Evolutionary conservation across 257 asterid genomes (phyloP).

Genomic region (Penstemon eatonii): DNA sequence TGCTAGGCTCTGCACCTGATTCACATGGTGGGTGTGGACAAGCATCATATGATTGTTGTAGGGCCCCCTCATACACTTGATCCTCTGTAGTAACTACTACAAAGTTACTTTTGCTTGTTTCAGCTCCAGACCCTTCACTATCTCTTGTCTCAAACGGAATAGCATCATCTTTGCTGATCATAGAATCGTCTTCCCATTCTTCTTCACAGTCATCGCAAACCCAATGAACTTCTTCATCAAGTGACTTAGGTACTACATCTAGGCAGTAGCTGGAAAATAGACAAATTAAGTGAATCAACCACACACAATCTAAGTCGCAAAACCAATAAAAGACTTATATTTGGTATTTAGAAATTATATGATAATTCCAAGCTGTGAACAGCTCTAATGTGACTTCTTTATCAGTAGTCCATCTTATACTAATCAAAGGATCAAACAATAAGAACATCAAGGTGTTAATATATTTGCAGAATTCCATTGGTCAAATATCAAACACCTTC

Average conservation of each 20-base stretch:
- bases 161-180: not conserved
- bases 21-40: conserved; percentile 5
- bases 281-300: not conserved
- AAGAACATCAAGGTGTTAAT: not conserved
- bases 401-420: not conserved
- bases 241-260: conserved; percentile 43
- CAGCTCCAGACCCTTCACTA: not conserved
- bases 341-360: not conserved
- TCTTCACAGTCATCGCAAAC: conserved; percentile 58
- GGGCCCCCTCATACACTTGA: conserved; percentile 7
- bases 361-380: not conserved
- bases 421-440: not conserved
- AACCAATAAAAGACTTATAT: not conserved
- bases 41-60: not conserved
- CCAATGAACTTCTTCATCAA: conserved; percentile 64
- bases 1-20: conserved; percentile 19
- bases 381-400: not conserved
- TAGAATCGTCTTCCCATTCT: conserved; percentile 6
- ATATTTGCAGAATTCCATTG: not conserved
- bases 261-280: conserved; percentile 64
- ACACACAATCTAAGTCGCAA: not conserved
- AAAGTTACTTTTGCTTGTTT: conserved; percentile 5
- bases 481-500: no score
- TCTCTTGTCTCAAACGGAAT: not conserved
- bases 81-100: conserved; percentile 5